Base-by-base conservation (phyloP, 2,329 filamentous ascomycete genomes). In the Colletotrichum karsti region DNA sequence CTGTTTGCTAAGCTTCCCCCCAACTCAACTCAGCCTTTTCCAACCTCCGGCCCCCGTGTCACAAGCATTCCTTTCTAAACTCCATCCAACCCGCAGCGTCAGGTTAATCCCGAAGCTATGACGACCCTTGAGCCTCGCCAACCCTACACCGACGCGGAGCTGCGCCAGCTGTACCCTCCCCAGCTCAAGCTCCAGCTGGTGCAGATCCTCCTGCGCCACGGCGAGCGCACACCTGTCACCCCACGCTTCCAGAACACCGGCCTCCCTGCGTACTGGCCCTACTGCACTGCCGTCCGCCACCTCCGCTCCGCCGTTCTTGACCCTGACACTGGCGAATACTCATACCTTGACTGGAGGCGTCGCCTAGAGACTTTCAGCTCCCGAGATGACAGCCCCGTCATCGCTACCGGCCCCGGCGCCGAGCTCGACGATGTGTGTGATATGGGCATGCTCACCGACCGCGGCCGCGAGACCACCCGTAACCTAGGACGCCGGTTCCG, bases 171-270 rank as follows among this genome's bases (percentile, higher is more conserved):
- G 67, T 99, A 98, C 82, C 96, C 96, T 1, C 81, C 90, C 62
- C 84, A 87, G 48, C 85, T 99, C 67, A 88, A 95, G 77, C 89
- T 99, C 37, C 92, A 96, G 77, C 89, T 96, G 68, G 96, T 98
- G 55, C 96, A 99, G 82, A 87, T 98, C 74, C 88, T 94, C 70
- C 87, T 94, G 74, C 91, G 92, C 65, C 92, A 95, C 80, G 92
- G 92, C 81, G 89, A 91, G 83, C 91, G 95, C 65, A 95, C 92
- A 7, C 95, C 95, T 28, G 93, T 98, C 28, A 92, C 90, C 65
- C 87, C 93, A n/a, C 92, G 96, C 41, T 98, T 99, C 78, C 88
- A 93, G 76, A 96, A 95, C 81, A 88, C 88, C 53, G 90, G 89
- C 10, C 84, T 92, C n/a, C 78, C 82, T 46, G 77, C 86, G 55